Conservation (phyloP, 768 basidiomycete species). For the Kwoniella bestiolae region DNA sequence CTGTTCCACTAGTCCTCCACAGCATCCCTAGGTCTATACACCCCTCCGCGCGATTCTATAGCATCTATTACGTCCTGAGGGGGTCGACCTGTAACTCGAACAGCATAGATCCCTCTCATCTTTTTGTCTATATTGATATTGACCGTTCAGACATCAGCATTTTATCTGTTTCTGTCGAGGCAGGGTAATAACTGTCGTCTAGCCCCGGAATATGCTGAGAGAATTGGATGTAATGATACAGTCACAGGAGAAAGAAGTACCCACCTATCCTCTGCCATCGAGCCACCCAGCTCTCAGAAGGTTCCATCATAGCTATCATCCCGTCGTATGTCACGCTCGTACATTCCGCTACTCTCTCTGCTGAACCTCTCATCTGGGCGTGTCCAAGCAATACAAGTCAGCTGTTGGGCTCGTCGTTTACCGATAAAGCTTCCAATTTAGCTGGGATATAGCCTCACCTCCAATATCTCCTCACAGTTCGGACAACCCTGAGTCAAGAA, state of each 20-base stretch:
- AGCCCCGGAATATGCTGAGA: too few relatives aligned
- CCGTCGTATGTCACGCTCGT: slow-evolving; percentile 95
- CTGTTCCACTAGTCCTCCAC: slow-evolving; percentile 38
- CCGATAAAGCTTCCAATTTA: too few relatives aligned
- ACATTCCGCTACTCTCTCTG: slow-evolving; percentile 79
- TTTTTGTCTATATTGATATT: slow-evolving; percentile 71
- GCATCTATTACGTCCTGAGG: slow-evolving; percentile 50
- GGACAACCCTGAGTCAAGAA: slow-evolving; percentile 88
- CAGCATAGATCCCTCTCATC: slow-evolving; percentile 89
- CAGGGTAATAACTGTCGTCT: too few relatives aligned
- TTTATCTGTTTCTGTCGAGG: not conserved
- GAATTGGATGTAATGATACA: too few relatives aligned
- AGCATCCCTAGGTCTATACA: slow-evolving; percentile 46
- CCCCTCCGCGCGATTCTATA: slow-evolving; percentile 44
- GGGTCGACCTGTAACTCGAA: slow-evolving; percentile 62
- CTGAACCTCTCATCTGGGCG: slow-evolving; percentile 88
- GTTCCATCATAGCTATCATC: slow-evolving; percentile 80
- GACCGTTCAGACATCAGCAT: not conserved
- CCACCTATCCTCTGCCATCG: slow-evolving; percentile 92
- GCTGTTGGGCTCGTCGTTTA: too few relatives aligned
- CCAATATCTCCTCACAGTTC: slow-evolving; percentile 93
- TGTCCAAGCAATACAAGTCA: too few relatives aligned
- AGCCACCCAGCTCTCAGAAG: slow-evolving; percentile 90
- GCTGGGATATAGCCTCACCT: too few relatives aligned
- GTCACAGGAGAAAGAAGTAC: slow-evolving; percentile 46